Percentiles rank a stretch among this genome's conserved stretches.
phyloP scores from a whole-genome alignment of 1,284 basidiomycete species.

The Pisolithus thermaeus region DNA sequence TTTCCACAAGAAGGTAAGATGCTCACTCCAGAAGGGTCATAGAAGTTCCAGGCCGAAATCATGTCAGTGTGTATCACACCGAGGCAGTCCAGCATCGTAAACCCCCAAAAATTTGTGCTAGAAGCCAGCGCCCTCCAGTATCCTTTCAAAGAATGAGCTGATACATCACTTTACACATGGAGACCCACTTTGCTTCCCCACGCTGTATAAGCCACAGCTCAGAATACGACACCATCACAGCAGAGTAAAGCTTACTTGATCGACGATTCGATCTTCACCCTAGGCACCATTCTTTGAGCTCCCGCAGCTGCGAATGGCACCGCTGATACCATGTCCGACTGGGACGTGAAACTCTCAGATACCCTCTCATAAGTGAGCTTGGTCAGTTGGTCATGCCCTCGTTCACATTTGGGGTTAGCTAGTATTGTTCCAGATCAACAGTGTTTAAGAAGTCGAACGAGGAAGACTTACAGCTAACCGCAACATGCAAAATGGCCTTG shows the following conservation, averaged over 20 bases:
- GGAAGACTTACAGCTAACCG: neutral
- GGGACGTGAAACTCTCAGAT: neutral
- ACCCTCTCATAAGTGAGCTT: neutral
- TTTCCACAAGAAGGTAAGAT: neutral
- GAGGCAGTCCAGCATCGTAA: slow-evolving; percentile 13
- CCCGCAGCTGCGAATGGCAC: neutral
- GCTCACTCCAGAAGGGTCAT: slow-evolving; percentile 13
- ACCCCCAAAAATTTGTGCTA: slow-evolving; percentile 13
- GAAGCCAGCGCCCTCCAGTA: slow-evolving; percentile 20
- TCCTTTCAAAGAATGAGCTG: slow-evolving; percentile 6
- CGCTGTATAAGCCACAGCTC: slow-evolving; percentile 4
- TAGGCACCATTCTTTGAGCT: slow-evolving; percentile 1
- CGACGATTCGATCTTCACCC: slow-evolving; percentile 2
- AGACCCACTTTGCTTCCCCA: slow-evolving; percentile 16
- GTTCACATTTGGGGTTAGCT: neutral
- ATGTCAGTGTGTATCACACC: slow-evolving; percentile 10
- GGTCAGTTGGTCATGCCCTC: neutral
- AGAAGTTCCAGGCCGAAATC: slow-evolving; percentile 18
- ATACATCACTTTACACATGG: neutral
- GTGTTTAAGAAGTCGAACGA: neutral
- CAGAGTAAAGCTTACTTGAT: slow-evolving; percentile 1
- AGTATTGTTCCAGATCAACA: neutral
- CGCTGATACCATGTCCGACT: neutral
- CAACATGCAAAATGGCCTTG: neutral
- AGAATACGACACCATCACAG: neutral